These are phyloP conservation scores for Didymellaceae sp. DNA, from an alignment of 2,329 filamentous ascomycete genomes.

Conservation along the genomic window DNA sequence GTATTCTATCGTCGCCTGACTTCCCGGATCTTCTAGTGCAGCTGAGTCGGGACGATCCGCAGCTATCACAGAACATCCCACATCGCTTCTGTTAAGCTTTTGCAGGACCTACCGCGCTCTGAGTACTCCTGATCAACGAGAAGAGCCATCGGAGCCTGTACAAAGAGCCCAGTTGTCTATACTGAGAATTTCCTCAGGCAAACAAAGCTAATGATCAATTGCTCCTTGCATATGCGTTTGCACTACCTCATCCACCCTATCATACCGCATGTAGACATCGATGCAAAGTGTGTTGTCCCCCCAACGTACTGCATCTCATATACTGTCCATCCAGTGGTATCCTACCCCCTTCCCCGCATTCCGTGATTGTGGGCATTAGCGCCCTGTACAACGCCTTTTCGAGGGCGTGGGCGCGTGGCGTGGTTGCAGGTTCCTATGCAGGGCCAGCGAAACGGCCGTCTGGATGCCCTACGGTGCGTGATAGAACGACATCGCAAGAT, in stretches of 20 bases:
- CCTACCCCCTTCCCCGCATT: constrained; percentile 25
- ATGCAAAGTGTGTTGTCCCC: constrained; percentile 43
- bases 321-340: constrained; percentile 23
- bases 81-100: background rate
- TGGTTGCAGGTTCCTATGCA: constrained; percentile 36
- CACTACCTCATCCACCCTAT: background rate
- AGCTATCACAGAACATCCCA: background rate
- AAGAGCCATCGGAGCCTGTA: no score
- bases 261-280: constrained; percentile 21
- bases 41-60: constrained; percentile 10
- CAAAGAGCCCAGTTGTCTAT: no score
- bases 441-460: constrained; percentile 37
- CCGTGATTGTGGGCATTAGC: constrained; percentile 17
- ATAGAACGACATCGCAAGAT: background rate
- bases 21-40: constrained; percentile 6
- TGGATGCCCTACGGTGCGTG: constrained; percentile 13
- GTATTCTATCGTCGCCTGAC: constrained; percentile 6
- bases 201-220: no score
- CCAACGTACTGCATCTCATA: constrained; percentile 26
- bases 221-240: no score
- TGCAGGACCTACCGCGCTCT: background rate
- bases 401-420: constrained; percentile 25
- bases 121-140: no score
- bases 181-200: no score
- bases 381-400: constrained; percentile 23